These are phyloP conservation scores for Golubevia pallescens DNA, from an alignment of 1,284 basidiomycete species.

Conservation along the genomic window DNA sequence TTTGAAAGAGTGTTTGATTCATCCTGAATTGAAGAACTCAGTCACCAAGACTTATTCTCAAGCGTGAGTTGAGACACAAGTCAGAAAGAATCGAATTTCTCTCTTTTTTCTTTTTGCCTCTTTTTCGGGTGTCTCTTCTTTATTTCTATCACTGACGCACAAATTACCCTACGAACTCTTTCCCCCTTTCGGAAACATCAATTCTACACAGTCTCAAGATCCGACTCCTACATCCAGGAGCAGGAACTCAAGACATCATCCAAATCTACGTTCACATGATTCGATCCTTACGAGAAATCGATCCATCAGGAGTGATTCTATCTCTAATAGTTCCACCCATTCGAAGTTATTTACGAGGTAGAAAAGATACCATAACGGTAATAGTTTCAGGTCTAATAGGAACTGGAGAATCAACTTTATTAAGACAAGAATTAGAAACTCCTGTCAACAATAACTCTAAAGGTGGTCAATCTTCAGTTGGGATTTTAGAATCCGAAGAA, in stretches of 20 bases:
- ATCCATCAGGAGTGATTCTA: conserved; percentile 87
- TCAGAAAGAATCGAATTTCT: neutral
- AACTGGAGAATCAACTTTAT: neutral
- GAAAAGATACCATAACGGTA: conserved; percentile 50
- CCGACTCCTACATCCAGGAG: conserved; percentile 91
- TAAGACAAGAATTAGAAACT: conserved; percentile 43
- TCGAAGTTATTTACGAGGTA: conserved; percentile 70
- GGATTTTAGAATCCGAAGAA: too few species aligned
- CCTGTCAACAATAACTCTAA: neutral
- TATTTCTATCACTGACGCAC: too few species aligned
- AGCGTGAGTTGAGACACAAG: too few species aligned
- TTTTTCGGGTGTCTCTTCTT: too few species aligned
- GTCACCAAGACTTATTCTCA: too few species aligned
- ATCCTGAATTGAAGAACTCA: too few species aligned
- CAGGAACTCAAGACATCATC: conserved; percentile 89
- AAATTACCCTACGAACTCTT: neutral
- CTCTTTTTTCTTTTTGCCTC: neutral
- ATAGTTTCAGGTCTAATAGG: conserved; percentile 23
- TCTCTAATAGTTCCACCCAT: conserved; percentile 91
- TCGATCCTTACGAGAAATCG: conserved; percentile 84
- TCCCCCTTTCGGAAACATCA: neutral
- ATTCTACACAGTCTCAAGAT: too few species aligned
- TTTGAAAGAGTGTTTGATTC: too few species aligned
- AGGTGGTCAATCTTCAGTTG: neutral
- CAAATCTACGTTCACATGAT: conserved; percentile 94